Base-by-base conservation (phyloP, 129 eudicot species). In the Silybum marianum region DNA sequence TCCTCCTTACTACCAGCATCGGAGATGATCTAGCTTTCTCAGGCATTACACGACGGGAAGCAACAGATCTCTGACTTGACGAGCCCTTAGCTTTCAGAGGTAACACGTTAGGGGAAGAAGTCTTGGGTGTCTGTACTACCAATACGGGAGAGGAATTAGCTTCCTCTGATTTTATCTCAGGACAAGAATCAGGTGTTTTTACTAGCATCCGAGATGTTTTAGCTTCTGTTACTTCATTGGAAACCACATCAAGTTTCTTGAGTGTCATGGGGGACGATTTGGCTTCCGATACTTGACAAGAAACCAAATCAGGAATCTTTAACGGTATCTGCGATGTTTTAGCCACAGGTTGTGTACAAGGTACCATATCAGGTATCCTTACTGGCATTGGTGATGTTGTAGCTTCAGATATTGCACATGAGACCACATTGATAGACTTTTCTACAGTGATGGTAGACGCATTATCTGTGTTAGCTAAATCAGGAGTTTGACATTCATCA, bases 401-500 rank as follows among this genome's bases (percentile, higher is more conserved):
- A 32, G 67, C 46, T 82, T 78, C 80, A 36, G 69, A 65, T 62
- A 48, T 70, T 46, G 25, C 39, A 38, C 74, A 76, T 23, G 86
- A 18, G 25, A 65, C 70, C 25, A 26, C 78, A 78, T 81, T 70
- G 51, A 68, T 82, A 40, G 78, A 70, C 74, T 75, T 74, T 74
- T 24, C 86, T 30, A 22, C 71, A 16, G 83, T 19, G 71, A 77
- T 67, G 19, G 67, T 62, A 4, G 88, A 77, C 72, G 76, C 67
- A 34, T 81, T 81, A 30, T 54, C 79, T 32, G 79, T 73, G 72
- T 88, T 87, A 60, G 85, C 38, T 42, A 67, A 36, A 74, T 76
- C 86, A 75, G 84, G 83, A 39, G 60, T 66, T 39, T 83, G 85
- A 78, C 79, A 79, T 71, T 92, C 97, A 62, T 36, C 60, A 16